Percentiles rank a stretch among this genome's conserved stretches.
These are phyloP conservation scores for Helianthus tuberosus DNA, from an alignment of 129 eudicot genomes.

Conservation along the genomic window DNA sequence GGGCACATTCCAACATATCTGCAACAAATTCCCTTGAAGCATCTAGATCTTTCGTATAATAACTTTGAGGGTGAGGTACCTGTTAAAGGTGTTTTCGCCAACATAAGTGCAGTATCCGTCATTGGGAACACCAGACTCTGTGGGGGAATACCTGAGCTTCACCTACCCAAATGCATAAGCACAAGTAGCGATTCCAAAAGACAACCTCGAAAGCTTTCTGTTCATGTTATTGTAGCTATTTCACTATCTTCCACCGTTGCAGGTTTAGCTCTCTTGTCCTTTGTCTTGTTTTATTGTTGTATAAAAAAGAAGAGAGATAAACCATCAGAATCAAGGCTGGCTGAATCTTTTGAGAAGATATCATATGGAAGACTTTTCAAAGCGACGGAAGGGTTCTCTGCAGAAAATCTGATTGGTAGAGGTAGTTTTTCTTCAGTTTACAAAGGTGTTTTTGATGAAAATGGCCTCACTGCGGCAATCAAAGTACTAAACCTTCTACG, in stretches of 20 bases:
- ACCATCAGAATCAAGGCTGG: background rate
- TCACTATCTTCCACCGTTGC: constrained; percentile 4
- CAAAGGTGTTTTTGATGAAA: constrained; percentile 30
- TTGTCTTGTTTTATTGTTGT: background rate
- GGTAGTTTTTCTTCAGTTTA: constrained; percentile 39
- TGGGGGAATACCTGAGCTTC: constrained; percentile 26
- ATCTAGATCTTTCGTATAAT: constrained; percentile 26
- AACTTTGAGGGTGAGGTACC: constrained; percentile 33
- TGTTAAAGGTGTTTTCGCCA: constrained; percentile 17
- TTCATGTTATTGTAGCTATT: background rate
- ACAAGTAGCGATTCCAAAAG: constrained; percentile 1
- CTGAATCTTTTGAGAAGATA: constrained; percentile 28
- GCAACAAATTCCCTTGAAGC: constrained; percentile 2
- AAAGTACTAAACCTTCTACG: constrained; percentile 32
- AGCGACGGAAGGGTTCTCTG: constrained; percentile 38
- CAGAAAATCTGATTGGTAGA: constrained; percentile 27
- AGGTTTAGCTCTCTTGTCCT: background rate
- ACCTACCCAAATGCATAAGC: constrained; percentile 21
- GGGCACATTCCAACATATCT: constrained; percentile 27
- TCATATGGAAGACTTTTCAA: constrained; percentile 34
- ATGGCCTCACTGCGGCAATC: constrained; percentile 23
- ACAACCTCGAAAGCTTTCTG: background rate
- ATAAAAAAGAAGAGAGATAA: constrained; percentile 2
- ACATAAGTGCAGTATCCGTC: constrained; percentile 24
- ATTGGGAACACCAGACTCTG: constrained; percentile 25